Evolutionary conservation across 2,329 filamentous ascomycete species (phyloP).

Genomic region (Stachybotrys chlorohalonatus): DNA sequence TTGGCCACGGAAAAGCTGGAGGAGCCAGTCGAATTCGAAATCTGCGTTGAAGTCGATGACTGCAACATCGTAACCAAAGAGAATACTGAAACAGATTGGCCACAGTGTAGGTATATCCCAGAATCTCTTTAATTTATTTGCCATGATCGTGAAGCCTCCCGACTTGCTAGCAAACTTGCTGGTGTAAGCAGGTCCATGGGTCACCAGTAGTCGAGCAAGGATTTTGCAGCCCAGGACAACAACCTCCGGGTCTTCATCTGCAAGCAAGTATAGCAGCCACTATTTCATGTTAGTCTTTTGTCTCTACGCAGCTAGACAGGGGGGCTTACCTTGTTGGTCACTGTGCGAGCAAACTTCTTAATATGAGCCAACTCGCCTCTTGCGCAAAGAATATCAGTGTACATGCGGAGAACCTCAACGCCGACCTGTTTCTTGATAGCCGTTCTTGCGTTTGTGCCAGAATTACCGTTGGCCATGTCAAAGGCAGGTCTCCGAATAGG

Average conservation of each 20-base stretch:
- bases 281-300: conserved; percentile 24
- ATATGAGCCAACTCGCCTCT: conserved; percentile 60
- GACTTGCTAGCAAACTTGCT: conserved; percentile 77
- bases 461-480: conserved; percentile 20
- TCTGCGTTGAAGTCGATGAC: conserved; percentile 63
- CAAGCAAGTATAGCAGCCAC: conserved; percentile 88
- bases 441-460: conserved; percentile 22
- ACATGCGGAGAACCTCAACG: conserved; percentile 65
- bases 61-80: conserved; percentile 77
- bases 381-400: conserved; percentile 69
- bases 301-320: too few species aligned
- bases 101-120: conserved; percentile 82
- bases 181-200: conserved; percentile 72
- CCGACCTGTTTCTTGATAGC: conserved; percentile 64
- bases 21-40: conserved; percentile 65
- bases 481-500: conserved; percentile 26
- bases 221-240: conserved; percentile 77
- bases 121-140: conserved; percentile 71
- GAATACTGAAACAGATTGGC: conserved; percentile 78
- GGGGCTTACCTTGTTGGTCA: conserved; percentile 74
- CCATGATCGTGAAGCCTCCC: conserved; percentile 81
- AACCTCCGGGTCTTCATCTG: conserved; percentile 76
- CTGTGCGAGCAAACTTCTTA: conserved; percentile 82
- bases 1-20: conserved; percentile 62
- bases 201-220: conserved; percentile 71